phyloP scores from a whole-genome alignment of 306 rosid species.

The Medicago lupulina region DNA sequence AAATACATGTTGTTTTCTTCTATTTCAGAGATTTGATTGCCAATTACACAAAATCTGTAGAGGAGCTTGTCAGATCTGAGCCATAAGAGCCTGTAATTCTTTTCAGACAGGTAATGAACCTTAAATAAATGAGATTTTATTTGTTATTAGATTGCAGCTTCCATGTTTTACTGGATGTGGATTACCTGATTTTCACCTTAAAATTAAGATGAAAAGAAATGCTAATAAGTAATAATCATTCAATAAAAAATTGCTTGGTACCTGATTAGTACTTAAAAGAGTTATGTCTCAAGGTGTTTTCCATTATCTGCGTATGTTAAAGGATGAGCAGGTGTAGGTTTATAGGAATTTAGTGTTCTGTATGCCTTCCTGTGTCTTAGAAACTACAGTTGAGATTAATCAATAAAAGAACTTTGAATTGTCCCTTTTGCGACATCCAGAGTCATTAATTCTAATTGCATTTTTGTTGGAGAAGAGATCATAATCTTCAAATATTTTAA shows the following conservation, averaged over 20 bases:
- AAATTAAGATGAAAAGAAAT: constrained; percentile 10
- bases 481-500: no score
- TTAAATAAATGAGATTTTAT: background rate
- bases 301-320: background rate
- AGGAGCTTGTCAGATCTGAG: constrained; percentile 73
- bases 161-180: constrained; percentile 8
- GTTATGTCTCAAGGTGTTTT: background rate
- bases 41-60: constrained; percentile 71
- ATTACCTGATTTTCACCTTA: background rate
- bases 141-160: constrained; percentile 19
- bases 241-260: background rate
- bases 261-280: constrained; percentile 15
- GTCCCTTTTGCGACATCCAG: background rate
- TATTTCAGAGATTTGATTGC: constrained; percentile 70
- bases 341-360: constrained; percentile 11
- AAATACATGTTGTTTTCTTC: constrained; percentile 15
- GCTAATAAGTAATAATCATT: background rate
- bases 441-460: background rate
- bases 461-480: background rate
- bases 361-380: background rate
- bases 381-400: background rate
- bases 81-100: constrained; percentile 44
- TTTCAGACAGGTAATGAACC: constrained; percentile 38
- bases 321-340: background rate
- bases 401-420: background rate